Base-by-base conservation (phyloP, 371 early-diverging fungal species). In the Quaeritorhiza haematococci region DNA sequence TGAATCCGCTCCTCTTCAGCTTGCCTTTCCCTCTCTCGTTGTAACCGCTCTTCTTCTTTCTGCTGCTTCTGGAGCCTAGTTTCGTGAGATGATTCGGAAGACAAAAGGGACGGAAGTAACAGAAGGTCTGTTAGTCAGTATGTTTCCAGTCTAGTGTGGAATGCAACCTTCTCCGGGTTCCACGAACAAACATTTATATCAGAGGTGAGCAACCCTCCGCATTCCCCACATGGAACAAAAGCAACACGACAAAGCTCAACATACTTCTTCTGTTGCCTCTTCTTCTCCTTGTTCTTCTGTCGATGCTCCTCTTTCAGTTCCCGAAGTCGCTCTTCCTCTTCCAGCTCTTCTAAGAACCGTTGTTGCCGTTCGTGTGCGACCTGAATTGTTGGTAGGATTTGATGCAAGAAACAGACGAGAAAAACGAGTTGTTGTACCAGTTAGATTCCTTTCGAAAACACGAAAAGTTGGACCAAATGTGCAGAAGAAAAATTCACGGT, bases 301-400 rank as follows among this genome's bases (percentile, higher is more conserved):
- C 58, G 82, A 21, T 76, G 72, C 65, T 87, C 84, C 28, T 79
- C 79, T 50, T 83, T 84, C 23, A 71, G 61, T 60, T 87, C 83
- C 24, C 82, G 73, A 52, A 81, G 79, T 48, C 82, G 73, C 52
- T 91, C 83, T 82, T 92, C 86, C 66, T 89, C 87, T 68, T 91
- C 85, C 27, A 90, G 62, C 59, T 93, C 87, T 53, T 87, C 84
- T 28, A 92, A 68, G 23, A 92, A 74, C 4, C 85, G 83, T 53
- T 84, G 75, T 61, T 88, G 89, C 51, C 90, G 80, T 61, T 91
- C 91, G 48, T 78, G 83, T 8, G 91, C 90, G 7, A 90, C 82
- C 80, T 79, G 42, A 3, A n/a, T 44, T 30, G 30, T 46, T 52
- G 19, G 4, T 17, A 55, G 32, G 13, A n/a, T n/a, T n/a, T n/a